Evolutionary conservation across 2,329 filamentous ascomycete species (phyloP).

Genomic region (Penicillium verrucosum): DNA sequence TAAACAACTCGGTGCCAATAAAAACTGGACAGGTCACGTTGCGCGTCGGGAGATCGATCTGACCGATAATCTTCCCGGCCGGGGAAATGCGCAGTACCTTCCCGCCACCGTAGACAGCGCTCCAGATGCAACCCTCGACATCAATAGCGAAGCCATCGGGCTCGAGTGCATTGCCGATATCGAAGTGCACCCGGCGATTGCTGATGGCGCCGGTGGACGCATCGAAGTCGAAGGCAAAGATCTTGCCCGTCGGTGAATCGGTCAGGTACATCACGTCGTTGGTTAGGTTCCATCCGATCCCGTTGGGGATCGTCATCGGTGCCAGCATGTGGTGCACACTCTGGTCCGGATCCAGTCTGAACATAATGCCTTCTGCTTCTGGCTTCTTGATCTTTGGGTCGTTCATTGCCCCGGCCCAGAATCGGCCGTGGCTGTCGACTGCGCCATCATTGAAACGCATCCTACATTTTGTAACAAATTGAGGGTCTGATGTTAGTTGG

Average conservation of each 20-base stretch:
- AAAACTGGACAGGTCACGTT: constrained; percentile 81
- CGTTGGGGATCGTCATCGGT: constrained; percentile 76
- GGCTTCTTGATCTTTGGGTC: constrained; percentile 64
- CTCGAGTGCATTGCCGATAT: constrained; percentile 59
- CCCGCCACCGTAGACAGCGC: constrained; percentile 75
- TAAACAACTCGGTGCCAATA: constrained; percentile 68
- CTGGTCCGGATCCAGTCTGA: constrained; percentile 64
- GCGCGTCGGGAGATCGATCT: constrained; percentile 71
- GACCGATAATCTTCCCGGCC: constrained; percentile 66
- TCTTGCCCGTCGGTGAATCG: constrained; percentile 67
- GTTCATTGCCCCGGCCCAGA: constrained; percentile 86
- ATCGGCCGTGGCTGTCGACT: constrained; percentile 73
- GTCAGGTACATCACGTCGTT: constrained; percentile 77
- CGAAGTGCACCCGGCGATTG: constrained; percentile 70
- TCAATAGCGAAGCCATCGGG: constrained; percentile 87
- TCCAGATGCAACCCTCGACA: constrained; percentile 81
- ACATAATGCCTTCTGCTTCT: constrained; percentile 62
- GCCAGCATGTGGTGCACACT: constrained; percentile 59
- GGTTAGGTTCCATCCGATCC: constrained; percentile 74
- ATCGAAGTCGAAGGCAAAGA: constrained; percentile 74
- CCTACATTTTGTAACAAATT: constrained; percentile 25
- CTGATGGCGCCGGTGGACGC: constrained; percentile 60
- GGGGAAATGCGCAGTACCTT: constrained; percentile 72
- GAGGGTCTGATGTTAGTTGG: neutral
- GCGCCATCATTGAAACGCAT: constrained; percentile 75